Evolutionary conservation across 495 filamentous ascomycete species (phyloP), one percentile per base, ranked within the genome.

Genomic region (Xylaria grammica): DNA sequence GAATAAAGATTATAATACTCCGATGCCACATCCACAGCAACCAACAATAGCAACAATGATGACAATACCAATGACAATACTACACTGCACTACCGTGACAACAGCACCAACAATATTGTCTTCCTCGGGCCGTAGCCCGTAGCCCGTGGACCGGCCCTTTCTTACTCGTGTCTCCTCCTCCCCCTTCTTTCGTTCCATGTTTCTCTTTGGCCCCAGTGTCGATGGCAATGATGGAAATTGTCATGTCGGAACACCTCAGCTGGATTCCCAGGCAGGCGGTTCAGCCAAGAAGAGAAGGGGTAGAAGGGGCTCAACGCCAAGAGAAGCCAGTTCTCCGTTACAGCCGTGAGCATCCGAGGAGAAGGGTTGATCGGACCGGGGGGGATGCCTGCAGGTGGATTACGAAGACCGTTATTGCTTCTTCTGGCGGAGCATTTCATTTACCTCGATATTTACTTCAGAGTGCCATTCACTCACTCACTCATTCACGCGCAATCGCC

Each of bases 351-450:
- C 45, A 62, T 52, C 60, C 49, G 49, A 53, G 49, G 48, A 17
- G 13, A 17, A 3, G 40, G 40, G 8, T 17, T 61, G 58, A 20
- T 53, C 45, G 34, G 60, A 53, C 36, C 58, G 45, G 38, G 51
- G 48, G 60, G 60, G 17, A 46, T 46, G 51, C 60, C 50, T 63
- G 60, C 50, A 63, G 40, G 38, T 63, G 49, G 60, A 50, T 56
- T 63, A 63, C 52, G 61, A 63, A 63, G 61, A 56, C 61, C 61
- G 61, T 63, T 63, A 56, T 63, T 63, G 38, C 52, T 56, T 63
- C 51, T 63, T 63, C 49, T 55, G 61, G 60, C 38, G 50, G 61
- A 48, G 40, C 38, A 9, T 38, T n/a, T n/a, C n/a, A n/a, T n/a
- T n/a, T n/a, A n/a, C n/a, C n/a, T n/a, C n/a, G n/a, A n/a, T n/a